Percentiles rank a stretch among this genome's conserved stretches.
Conservation (phyloP, 2,329 filamentous ascomycete species). For the Colletotrichum zoysiae region DNA sequence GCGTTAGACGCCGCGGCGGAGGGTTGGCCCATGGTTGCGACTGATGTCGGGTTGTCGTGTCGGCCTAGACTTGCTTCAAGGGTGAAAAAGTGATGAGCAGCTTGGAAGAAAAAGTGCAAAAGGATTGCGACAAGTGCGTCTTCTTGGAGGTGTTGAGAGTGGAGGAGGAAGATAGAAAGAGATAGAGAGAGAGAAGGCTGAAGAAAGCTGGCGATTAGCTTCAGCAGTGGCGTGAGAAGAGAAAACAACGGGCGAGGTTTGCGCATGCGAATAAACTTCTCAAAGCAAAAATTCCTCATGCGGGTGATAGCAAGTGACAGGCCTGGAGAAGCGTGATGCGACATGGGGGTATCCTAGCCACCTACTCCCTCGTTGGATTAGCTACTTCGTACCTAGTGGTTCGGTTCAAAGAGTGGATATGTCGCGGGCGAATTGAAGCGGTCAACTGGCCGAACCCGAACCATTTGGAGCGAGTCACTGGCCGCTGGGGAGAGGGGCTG, state of each 20-base stretch:
- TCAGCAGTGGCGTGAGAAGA: conserved; percentile 28
- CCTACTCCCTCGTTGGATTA: conserved; percentile 17
- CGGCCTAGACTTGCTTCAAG: neutral
- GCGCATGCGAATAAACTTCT: conserved; percentile 16
- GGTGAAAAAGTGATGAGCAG: too few relatives aligned
- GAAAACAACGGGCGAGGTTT: conserved; percentile 26
- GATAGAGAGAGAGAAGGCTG: conserved; percentile 2
- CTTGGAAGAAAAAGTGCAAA: neutral
- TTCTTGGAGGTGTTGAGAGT: neutral
- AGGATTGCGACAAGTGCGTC: neutral
- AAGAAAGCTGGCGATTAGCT: conserved; percentile 9
- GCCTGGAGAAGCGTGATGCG: conserved; percentile 24
- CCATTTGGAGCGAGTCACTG: conserved; percentile 14
- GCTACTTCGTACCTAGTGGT: conserved; percentile 4
- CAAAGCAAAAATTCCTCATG: conserved; percentile 18
- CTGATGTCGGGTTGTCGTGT: neutral
- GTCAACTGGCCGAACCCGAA: conserved; percentile 10
- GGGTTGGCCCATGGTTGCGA: conserved; percentile 75
- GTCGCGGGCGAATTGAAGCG: conserved; percentile 19
- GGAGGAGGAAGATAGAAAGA: neutral
- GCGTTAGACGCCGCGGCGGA: conserved; percentile 84
- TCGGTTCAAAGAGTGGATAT: conserved; percentile 29
- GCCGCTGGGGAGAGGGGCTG: neutral
- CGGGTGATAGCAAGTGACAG: conserved; percentile 9
- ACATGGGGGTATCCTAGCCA: neutral